Conservation (phyloP, 2,329 filamentous ascomycete species). For the Tricladium varicosporioides region DNA sequence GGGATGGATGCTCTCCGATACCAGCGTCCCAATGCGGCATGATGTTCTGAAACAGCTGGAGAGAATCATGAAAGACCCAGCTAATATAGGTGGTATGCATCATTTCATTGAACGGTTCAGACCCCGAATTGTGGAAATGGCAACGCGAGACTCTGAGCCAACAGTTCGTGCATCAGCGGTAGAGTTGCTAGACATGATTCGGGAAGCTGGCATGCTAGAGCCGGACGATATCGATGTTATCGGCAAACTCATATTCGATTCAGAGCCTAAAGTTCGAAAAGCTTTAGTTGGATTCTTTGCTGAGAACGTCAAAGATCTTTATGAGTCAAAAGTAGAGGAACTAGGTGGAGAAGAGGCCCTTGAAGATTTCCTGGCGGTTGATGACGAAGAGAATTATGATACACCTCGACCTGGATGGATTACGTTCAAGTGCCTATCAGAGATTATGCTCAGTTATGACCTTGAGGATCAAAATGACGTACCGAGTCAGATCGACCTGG, state of each 20-base stretch:
- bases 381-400: slow-evolving; percentile 73
- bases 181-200: slow-evolving; percentile 76
- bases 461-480: slow-evolving; percentile 61
- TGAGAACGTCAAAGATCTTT: slow-evolving; percentile 79
- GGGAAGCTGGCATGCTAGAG: slow-evolving; percentile 82
- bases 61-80: slow-evolving; percentile 75
- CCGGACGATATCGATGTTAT: slow-evolving; percentile 88
- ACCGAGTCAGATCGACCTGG: slow-evolving; percentile 44
- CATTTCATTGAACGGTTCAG: slow-evolving; percentile 94
- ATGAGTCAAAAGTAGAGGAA: slow-evolving; percentile 76
- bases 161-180: slow-evolving; percentile 78
- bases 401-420: slow-evolving; percentile 82
- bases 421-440: slow-evolving; percentile 84
- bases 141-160: slow-evolving; percentile 78
- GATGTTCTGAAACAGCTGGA: slow-evolving; percentile 84
- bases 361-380: slow-evolving; percentile 69
- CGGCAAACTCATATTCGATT: slow-evolving; percentile 85
- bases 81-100: slow-evolving; percentile 73
- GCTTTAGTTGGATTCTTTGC: slow-evolving; percentile 89
- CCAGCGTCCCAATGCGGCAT: slow-evolving; percentile 68
- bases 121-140: slow-evolving; percentile 86
- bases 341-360: slow-evolving; percentile 77
- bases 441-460: slow-evolving; percentile 81
- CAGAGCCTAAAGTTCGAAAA: slow-evolving; percentile 79
- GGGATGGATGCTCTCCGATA: slow-evolving; percentile 92